A percentile compares a stretch with the other conserved stretches of the same genome.
Conservation (phyloP, 1,139 yeast species). For the Yamadazyma triangularis region DNA sequence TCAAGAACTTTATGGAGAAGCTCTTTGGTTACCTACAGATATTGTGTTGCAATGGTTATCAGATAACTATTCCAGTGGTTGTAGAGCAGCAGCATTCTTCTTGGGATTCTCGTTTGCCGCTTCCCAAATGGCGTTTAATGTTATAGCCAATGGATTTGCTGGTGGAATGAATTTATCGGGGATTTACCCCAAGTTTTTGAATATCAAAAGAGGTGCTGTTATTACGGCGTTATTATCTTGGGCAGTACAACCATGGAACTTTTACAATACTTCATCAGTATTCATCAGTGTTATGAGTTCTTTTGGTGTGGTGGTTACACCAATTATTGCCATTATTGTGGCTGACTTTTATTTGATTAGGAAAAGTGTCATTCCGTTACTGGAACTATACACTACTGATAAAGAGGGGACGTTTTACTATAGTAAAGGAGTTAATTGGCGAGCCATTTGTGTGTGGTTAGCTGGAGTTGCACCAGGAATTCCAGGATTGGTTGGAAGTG, state of each 20-base stretch:
- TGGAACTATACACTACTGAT: conserved; percentile 11
- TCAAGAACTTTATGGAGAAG: conserved; percentile 11
- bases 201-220: conserved; percentile 23
- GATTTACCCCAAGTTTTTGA: conserved; percentile 24
- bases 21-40: conserved; percentile 34
- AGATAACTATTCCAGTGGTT: conserved; percentile 16
- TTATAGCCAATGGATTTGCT: conserved; percentile 19
- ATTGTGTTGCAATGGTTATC: conserved; percentile 21
- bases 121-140: conserved; percentile 20
- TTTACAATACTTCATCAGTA: conserved; percentile 14
- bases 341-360: conserved; percentile 14
- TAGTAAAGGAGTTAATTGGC: conserved; percentile 29
- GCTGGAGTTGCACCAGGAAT: conserved; percentile 15
- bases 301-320: conserved; percentile 13
- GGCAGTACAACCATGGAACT: conserved; percentile 18
- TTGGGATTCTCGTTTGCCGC: conserved; percentile 15
- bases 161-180: conserved; percentile 29
- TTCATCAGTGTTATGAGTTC: conserved; percentile 13
- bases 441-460: conserved; percentile 24
- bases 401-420: conserved; percentile 15
- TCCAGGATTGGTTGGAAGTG: conserved; percentile 19
- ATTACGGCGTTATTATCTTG: conserved; percentile 16
- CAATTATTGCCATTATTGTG: conserved; percentile 14
- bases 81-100: conserved; percentile 32
- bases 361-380: conserved; percentile 8